Percentiles rank a stretch among this genome's conserved stretches.
These are phyloP conservation scores for Lactarius pseudohatsudake DNA, from an alignment of 768 basidiomycete species.

Conservation along the genomic window DNA sequence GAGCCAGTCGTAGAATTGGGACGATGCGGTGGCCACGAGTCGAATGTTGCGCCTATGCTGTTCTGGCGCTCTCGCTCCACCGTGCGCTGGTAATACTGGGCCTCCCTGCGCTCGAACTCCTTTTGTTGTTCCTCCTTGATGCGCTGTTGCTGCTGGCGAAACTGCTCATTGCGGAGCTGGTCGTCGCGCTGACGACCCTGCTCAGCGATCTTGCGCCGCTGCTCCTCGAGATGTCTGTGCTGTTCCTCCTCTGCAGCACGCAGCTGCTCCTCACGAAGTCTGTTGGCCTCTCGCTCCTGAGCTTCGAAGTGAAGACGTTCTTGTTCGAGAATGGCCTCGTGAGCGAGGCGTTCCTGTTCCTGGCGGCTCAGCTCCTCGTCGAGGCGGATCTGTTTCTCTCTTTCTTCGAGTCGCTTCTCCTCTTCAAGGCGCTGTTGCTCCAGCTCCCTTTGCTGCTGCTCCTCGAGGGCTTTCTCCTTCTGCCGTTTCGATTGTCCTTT, in stretches of 20 bases:
- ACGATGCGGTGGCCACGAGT: constrained; percentile 31
- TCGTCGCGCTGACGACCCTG: constrained; percentile 30
- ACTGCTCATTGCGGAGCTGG: constrained; percentile 22
- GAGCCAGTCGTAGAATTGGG: constrained; percentile 28
- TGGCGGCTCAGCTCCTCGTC: constrained; percentile 25
- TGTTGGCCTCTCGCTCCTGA: constrained; percentile 17
- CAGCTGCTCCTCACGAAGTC: constrained; percentile 20
- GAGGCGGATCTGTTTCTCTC: constrained; percentile 23
- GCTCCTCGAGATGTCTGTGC: constrained; percentile 39
- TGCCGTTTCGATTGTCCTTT: constrained; percentile 26
- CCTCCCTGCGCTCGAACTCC: constrained; percentile 30
- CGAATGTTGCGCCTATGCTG: constrained; percentile 30
- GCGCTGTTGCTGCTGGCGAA: constrained; percentile 38
- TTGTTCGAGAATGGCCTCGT: constrained; percentile 19
- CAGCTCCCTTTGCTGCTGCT: constrained; percentile 28
- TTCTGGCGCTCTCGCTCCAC: constrained; percentile 33
- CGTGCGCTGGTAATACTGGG: constrained; percentile 24
- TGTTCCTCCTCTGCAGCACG: constrained; percentile 22
- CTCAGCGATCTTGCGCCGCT: constrained; percentile 36
- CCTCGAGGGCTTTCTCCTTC: constrained; percentile 29
- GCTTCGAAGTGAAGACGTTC: constrained; percentile 7
- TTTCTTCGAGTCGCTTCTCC: constrained; percentile 27
- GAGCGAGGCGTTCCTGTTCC: constrained; percentile 22
- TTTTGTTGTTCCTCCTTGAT: constrained; percentile 35
- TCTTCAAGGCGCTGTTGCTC: constrained; percentile 38